Evolutionary conservation across 75 land plant species (phyloP).

Genomic region (Pinus tabuliformis): DNA sequence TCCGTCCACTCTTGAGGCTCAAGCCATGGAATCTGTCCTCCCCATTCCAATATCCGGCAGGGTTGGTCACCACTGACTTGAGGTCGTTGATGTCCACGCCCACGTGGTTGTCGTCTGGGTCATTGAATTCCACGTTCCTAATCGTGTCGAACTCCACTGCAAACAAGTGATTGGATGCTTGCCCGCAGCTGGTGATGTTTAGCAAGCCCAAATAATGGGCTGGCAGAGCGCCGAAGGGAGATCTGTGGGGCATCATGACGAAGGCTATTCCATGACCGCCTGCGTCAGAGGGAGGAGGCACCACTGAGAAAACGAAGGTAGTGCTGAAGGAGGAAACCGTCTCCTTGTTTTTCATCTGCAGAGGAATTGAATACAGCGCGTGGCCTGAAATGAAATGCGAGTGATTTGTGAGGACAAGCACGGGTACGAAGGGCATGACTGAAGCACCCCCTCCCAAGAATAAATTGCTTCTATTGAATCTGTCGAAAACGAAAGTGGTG

Average conservation of each 20-base stretch:
- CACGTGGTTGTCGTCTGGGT: conserved; percentile 21
- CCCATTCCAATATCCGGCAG: neutral
- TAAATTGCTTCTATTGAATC: too few species aligned
- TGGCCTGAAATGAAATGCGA: too few species aligned
- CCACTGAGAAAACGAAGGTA: neutral
- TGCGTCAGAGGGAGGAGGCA: neutral
- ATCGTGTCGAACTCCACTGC: conserved; percentile 33
- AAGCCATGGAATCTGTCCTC: neutral
- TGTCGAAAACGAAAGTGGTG: too few species aligned
- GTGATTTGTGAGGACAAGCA: too few species aligned
- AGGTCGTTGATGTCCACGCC: conserved; percentile 25
- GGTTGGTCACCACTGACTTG: neutral
- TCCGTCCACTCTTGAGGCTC: conserved; percentile 2
- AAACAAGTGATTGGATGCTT: conserved; percentile 11
- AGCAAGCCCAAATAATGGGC: conserved; percentile 14
- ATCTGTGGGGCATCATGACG: conserved; percentile 6
- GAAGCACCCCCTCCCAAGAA: too few species aligned
- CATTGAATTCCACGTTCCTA: conserved; percentile 3
- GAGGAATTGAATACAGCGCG: too few species aligned
- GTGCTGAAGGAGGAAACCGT: neutral
- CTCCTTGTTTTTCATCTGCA: neutral
- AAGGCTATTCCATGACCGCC: conserved; percentile 25
- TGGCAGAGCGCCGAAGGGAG: neutral
- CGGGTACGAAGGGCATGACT: too few species aligned
- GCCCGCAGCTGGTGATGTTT: neutral